phyloP scores from a whole-genome alignment of 371 early-diverging fungal species.

The Mortierella sp. region DNA sequence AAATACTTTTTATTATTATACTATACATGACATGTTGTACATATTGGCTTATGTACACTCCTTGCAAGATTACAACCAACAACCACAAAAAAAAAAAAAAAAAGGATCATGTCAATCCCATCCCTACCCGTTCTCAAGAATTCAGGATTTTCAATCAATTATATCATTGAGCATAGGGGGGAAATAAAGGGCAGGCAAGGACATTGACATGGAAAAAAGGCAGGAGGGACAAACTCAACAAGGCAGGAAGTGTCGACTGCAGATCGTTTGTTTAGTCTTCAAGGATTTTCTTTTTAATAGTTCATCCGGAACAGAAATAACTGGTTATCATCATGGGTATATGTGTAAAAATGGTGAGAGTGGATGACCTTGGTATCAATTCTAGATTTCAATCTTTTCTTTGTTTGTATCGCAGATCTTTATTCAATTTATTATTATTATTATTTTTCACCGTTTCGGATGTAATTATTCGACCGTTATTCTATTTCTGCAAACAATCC shows the following conservation, averaged over 20 bases:
- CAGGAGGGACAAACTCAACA: too few relatives aligned
- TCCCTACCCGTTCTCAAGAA: not conserved
- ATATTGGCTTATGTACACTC: not conserved
- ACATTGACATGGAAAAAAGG: not conserved
- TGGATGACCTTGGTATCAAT: too few relatives aligned
- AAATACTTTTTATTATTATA: conserved; percentile 5
- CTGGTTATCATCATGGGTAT: too few relatives aligned
- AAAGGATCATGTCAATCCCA: not conserved
- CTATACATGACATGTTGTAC: not conserved
- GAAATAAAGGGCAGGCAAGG: not conserved
- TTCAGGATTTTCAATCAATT: not conserved
- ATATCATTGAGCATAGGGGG: conserved; percentile 6
- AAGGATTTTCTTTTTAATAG: not conserved
- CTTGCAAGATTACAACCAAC: not conserved
- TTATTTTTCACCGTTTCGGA: not conserved
- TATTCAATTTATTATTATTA: not conserved
- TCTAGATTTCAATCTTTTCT: too few relatives aligned
- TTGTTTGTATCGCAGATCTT: too few relatives aligned
- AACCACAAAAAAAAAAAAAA: not conserved
- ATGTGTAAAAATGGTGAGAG: too few relatives aligned
- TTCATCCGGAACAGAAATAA: not conserved
- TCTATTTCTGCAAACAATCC: not conserved
- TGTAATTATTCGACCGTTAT: not conserved
- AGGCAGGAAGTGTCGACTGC: conserved; percentile 3
- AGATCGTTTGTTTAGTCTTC: not conserved